Conservation (phyloP, 805 yeast species). For the Nakazawaea sp. region DNA sequence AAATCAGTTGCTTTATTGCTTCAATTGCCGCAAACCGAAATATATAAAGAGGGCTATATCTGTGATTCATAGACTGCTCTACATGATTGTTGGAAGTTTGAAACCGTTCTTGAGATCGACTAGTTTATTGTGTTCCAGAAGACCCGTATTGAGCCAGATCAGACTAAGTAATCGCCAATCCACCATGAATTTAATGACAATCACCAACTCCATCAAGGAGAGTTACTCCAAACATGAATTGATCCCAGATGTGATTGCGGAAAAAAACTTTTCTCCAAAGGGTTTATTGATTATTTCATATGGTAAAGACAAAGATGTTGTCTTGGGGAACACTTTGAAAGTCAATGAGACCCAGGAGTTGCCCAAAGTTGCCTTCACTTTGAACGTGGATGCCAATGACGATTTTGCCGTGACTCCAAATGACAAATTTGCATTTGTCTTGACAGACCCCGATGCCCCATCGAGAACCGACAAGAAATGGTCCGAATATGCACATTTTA, state of each 20-base stretch:
- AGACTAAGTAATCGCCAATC: too few relatives aligned
- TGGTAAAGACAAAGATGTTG: conserved; percentile 52
- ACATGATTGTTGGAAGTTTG: too few relatives aligned
- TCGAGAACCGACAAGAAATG: conserved; percentile 74
- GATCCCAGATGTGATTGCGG: conserved; percentile 46
- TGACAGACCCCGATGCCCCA: conserved; percentile 96
- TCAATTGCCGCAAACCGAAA: too few relatives aligned
- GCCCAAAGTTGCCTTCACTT: conserved; percentile 64
- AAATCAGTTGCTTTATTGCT: too few relatives aligned
- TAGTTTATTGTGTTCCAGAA: too few relatives aligned
- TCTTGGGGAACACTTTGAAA: conserved; percentile 69
- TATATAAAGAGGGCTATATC: too few relatives aligned
- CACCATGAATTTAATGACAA: conserved; percentile 39
- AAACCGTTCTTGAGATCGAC: too few relatives aligned
- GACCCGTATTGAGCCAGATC: too few relatives aligned
- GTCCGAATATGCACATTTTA: conserved; percentile 82
- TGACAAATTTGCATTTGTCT: conserved; percentile 62
- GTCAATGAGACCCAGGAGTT: conserved; percentile 59
- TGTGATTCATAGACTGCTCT: too few relatives aligned
- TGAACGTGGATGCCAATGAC: conserved; percentile 31
- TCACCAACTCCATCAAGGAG: conserved; percentile 48
- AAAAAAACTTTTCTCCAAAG: conserved; percentile 28
- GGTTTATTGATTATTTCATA: conserved; percentile 61
- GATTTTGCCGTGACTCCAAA: conserved; percentile 33
- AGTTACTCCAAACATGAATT: conserved; percentile 40